Conservation (phyloP, 768 basidiomycete genomes). For the Tylopilus vinaceipallidus region DNA sequence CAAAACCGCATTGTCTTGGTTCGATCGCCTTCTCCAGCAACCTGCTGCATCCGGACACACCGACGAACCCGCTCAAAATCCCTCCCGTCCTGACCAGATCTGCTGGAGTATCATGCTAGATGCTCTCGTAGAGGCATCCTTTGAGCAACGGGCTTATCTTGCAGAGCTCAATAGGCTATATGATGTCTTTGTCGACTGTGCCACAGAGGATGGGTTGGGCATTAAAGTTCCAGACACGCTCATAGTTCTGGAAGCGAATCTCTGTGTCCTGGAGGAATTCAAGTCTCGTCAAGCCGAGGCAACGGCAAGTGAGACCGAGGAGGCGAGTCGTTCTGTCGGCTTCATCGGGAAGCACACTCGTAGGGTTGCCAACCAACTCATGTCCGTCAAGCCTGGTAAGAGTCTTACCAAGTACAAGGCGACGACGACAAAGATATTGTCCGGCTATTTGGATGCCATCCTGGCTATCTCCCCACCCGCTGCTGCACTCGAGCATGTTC, state of each 20-base stretch:
- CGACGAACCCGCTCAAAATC: constrained; percentile 41
- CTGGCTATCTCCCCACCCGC: neutral
- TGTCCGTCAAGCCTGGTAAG: constrained; percentile 14
- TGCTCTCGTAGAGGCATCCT: constrained; percentile 41
- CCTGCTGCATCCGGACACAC: constrained; percentile 33
- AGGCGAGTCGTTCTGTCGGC: constrained; percentile 16
- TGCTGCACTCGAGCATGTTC: constrained; percentile 5
- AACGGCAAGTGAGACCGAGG: neutral
- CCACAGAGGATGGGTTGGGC: constrained; percentile 33
- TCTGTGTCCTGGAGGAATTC: constrained; percentile 30
- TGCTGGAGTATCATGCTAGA: constrained; percentile 65
- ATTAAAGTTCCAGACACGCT: constrained; percentile 39
- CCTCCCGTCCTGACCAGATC: constrained; percentile 49
- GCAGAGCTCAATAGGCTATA: constrained; percentile 58
- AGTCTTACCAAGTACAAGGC: constrained; percentile 17
- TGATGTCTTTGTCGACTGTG: constrained; percentile 35
- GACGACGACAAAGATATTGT: constrained; percentile 12
- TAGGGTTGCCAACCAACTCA: constrained; percentile 1
- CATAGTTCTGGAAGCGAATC: constrained; percentile 45
- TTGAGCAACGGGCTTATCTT: constrained; percentile 37
- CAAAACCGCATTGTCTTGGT: constrained; percentile 67
- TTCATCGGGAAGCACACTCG: constrained; percentile 28
- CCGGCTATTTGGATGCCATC: constrained; percentile 19
- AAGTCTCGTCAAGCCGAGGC: neutral
- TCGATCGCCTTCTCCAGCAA: constrained; percentile 56